phyloP scores from a whole-genome alignment of 257 asterid species.

The Solanum etuberosum region DNA sequence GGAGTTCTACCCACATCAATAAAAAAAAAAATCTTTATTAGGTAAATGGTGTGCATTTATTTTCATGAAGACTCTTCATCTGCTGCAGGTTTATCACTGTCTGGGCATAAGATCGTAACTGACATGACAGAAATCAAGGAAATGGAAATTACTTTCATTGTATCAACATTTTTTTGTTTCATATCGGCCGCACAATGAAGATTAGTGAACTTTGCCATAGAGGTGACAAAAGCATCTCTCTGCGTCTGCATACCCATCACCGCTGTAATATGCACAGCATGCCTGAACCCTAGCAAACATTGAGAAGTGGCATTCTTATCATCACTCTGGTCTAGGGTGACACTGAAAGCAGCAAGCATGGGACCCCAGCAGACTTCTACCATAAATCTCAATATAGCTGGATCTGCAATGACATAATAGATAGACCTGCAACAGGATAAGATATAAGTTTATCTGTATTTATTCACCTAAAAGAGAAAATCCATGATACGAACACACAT shows the following conservation, averaged over 20 bases:
- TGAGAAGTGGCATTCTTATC: conserved; percentile 83
- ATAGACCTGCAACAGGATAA: conserved; percentile 46
- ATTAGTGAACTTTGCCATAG: conserved; percentile 93
- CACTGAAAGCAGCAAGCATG: conserved; percentile 97
- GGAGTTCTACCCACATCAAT: background rate
- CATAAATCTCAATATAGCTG: conserved; percentile 90
- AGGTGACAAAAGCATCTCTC: conserved; percentile 95
- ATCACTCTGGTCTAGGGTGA: conserved; percentile 95
- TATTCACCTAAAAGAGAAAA: background rate
- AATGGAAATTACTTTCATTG: conserved; percentile 68
- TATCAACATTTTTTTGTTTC: conserved; percentile 96
- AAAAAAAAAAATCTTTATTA: background rate
- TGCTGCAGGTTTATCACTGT: background rate
- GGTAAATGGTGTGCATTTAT: background rate
- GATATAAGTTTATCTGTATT: background rate
- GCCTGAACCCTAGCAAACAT: conserved; percentile 87
- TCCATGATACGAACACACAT: background rate
- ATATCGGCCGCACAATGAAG: conserved; percentile 99
- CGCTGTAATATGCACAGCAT: conserved; percentile 93
- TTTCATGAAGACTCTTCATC: background rate
- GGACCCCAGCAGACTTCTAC: conserved; percentile 99
- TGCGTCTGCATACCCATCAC: conserved; percentile 96
- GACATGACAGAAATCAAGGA: background rate
- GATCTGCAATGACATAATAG: conserved; percentile 77
- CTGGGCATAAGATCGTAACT: background rate